These are phyloP conservation scores for Dothidotthia symphoricarpi DNA, from an alignment of 2,329 filamentous ascomycete genomes.

Conservation along the genomic window DNA sequence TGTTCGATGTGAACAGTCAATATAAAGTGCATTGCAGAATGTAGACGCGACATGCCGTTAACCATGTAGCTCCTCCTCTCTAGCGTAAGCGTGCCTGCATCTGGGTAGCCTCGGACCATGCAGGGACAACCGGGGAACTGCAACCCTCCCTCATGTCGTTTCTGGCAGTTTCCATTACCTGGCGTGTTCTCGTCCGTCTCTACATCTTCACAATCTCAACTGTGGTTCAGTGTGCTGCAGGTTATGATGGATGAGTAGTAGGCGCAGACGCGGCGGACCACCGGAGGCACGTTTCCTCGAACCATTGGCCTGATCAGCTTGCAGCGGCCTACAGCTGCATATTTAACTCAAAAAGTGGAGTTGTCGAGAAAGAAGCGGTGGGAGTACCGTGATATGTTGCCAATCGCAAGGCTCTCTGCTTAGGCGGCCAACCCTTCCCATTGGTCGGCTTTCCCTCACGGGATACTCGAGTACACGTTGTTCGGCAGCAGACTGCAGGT, in stretches of 20 bases:
- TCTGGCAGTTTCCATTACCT: constrained; percentile 10
- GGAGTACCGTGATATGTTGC: constrained; percentile 2
- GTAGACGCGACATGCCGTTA: too few species aligned
- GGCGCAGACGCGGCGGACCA: constrained; percentile 20
- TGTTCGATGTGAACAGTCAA: too few species aligned
- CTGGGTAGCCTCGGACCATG: constrained; percentile 1
- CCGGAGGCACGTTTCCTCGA: not conserved
- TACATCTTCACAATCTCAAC: constrained; percentile 16
- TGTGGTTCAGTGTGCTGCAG: constrained; percentile 21
- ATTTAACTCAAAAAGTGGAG: constrained; percentile 28
- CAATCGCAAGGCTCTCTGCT: too few species aligned
- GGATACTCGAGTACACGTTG: constrained; percentile 9
- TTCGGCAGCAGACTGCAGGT: constrained; percentile 31
- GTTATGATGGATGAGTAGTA: constrained; percentile 20
- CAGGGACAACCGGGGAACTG: constrained; percentile 1
- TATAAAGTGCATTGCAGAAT: too few species aligned
- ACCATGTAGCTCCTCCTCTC: too few species aligned
- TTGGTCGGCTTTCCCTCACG: too few species aligned
- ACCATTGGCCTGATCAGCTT: constrained; percentile 24
- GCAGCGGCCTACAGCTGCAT: constrained; percentile 18
- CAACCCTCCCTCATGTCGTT: constrained; percentile 4
- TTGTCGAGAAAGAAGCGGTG: constrained; percentile 32
- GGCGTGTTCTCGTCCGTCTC: constrained; percentile 11
- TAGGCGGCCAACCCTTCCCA: too few species aligned
- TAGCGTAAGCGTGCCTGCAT: not conserved